Evolutionary conservation across 305 asterid genomes (phyloP).

Genomic region (Nicotiana rustica): DNA sequence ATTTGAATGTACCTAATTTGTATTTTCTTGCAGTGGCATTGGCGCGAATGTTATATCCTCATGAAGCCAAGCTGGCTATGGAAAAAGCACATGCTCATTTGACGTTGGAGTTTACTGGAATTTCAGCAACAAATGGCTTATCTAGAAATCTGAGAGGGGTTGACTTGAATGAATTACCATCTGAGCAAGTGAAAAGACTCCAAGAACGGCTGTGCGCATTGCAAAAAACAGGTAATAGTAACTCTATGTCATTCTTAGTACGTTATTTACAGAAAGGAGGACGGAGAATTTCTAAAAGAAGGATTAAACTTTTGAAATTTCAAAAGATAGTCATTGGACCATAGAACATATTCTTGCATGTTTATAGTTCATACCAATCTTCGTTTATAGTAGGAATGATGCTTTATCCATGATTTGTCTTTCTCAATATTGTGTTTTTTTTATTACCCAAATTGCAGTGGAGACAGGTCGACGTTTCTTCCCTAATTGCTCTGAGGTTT

Average conservation of each 20-base stretch:
- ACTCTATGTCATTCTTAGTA: neutral
- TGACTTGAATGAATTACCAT: slow-evolving; percentile 72
- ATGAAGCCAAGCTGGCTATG: slow-evolving; percentile 85
- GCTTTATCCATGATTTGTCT: neutral
- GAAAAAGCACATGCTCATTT: slow-evolving; percentile 76
- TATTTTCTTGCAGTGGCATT: slow-evolving; percentile 66
- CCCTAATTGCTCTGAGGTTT: slow-evolving; percentile 83
- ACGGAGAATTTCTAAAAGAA: neutral
- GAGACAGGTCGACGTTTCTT: slow-evolving; percentile 80
- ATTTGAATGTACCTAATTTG: neutral
- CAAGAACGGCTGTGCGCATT: slow-evolving; percentile 68
- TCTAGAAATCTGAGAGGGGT: slow-evolving; percentile 64
- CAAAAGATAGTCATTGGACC: neutral
- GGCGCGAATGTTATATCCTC: slow-evolving; percentile 80
- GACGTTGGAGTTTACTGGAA: slow-evolving; percentile 71
- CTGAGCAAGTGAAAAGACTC: slow-evolving; percentile 80
- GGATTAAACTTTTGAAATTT: neutral
- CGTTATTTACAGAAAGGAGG: neutral
- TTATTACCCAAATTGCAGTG: slow-evolving; percentile 50
- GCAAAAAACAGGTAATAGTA: slow-evolving; percentile 69
- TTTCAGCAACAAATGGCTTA: slow-evolving; percentile 58
- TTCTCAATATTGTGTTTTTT: neutral
- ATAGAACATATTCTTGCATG: neutral
- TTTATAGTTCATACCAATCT: neutral
- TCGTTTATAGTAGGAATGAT: neutral